Evolutionary conservation across 2,329 filamentous ascomycete genomes (phyloP), one percentile per base, ranked within the genome.

Genomic region (Knufia petricola): DNA sequence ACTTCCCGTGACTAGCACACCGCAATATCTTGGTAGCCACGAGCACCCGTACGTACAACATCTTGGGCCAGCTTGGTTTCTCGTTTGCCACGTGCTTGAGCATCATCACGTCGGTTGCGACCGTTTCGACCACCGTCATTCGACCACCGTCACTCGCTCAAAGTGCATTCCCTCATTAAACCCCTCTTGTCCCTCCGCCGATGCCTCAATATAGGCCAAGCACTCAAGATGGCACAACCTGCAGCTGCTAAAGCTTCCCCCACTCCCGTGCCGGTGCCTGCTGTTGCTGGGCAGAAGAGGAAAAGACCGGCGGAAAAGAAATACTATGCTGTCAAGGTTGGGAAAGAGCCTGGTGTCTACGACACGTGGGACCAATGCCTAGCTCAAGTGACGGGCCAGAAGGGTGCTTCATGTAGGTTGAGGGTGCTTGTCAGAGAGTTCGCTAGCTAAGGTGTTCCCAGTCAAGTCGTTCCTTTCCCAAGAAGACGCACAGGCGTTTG

Each of bases 401-500:
- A 80, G 59, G 82, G 82, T 17, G 83, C 84, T 50, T 66, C 76
- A 30, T 87, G 84, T 87, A 70, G 65, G 82, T 77, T 37, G 37
- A 40, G 12, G 20, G 38, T 4, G 26, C 17, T 8, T 23, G 4
- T 10, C 34, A 30, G 9, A 36, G n/a, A 2, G 7, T 20, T n/a
- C 40, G 36, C n/a, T n/a, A 49, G 21, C 43, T 42, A 15, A 24
- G 32, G 8, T n/a, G 13, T 21, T 30, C 24, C 21, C 52, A 92
- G 87, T 85, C 71, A 90, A 92, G 69, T 87, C 84, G 1, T 95
- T 95, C 62, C 68, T 74, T 8, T 79, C 76, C 0, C 70, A 75
- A 50, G 76, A 81, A 53, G 87, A 95, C 51, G 90, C 90, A n/a
- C 77, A 85, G 59, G 79, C 78, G 1, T 95, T 86, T 62, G 73